Evolutionary conservation across 345 rosid species (phyloP), one percentile per base, ranked within the genome.

Genomic region (Corchorus capsularis): DNA sequence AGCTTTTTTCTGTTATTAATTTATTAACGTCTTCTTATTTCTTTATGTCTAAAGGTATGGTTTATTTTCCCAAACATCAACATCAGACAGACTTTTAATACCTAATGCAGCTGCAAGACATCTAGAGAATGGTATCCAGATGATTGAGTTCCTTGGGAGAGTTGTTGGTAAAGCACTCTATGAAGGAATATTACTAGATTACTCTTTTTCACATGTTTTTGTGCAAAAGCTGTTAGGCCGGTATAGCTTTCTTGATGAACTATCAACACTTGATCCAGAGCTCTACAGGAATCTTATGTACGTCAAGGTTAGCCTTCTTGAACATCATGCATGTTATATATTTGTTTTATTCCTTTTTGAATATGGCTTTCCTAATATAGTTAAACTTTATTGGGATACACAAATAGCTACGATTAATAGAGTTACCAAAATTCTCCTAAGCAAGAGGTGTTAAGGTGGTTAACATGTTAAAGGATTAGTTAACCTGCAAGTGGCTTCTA

Each of bases 141-240:
- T 90, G 99, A 89, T 95, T 84, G 99, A 93, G 84, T 95, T 95
- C 80, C 97, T 95, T 77, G 99, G 99, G 78, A 90, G 97, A 83
- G 88, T 95, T 80, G 98, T 95, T 70, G 99, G 99, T 74, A 92
- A 95, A 89, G 98, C 99, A 75, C 91, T 95, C 43, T 95, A 95
- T 73, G 99, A 95, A 83, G 98, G 99, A 82, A 92, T 95, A 79
- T 82, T 95, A 80, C 89, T 93, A 71, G 99, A 95, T 85, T 95
- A 93, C 82, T 88, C 94, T 41, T 95, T 95, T 87, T 90, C 99
- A 41, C 97, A 86, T 77, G 97, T 89, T 77, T 95, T 95, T 81
- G 91, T 95, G 64, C 99, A 86, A 83, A 95, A 95, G 85, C 91
- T 95, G 72, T 84, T 95, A 77, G 99, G 99, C 43, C 90, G 97